Base-by-base conservation (phyloP, 139 green algal genomes). In the Spirogloea muscicola region DNA sequence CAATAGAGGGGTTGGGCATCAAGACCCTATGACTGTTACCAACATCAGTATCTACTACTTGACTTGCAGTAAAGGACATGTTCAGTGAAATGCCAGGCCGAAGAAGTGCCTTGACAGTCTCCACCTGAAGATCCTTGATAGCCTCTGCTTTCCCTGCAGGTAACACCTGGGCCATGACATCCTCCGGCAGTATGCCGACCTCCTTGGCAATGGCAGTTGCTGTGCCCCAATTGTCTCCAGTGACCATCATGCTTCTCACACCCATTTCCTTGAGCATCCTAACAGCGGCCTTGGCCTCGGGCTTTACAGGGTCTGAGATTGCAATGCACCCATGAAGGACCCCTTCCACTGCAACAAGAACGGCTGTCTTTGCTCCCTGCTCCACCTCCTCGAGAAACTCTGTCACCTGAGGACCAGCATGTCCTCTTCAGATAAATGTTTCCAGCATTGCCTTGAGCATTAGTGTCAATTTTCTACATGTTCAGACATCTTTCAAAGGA, bases 241-340 rank as follows among this genome's bases (percentile, higher is more conserved):
- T 96, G 48, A 96, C 78, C n/a, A 87, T 67, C 46, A 78, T 9
- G 39, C 37, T 41, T 49, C 74, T 49, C 68, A 91, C 75, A 68
- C 83, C 82, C 49, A 84, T 81, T 33, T 55, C 38, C 18, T 75
- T 69, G 51, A 95, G 69, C 52, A 80, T 77, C 0, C 81, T 78
- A 5, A 98, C 85, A 48, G 97, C 93, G 0, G 75, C 85, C 2
- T 68, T 36, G 2, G 94, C 93, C 83, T 99, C 94, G 0, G 91
- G 91, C 79, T 96, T 97, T 27, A 96, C 46, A 1, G 89, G 88
- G 82, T 98, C 93, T 1, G 84, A 76, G n/a, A 98, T 74, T 7
- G 87, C 86, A n/a, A 98, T 60, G 10, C 84, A 77, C 0, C 84
- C 89, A 2, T 75, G 77, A 13, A 91, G 21, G 21, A 25, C 39